Conservation (phyloP, 768 basidiomycete species). For the Holtermanniella nyarrowii region DNA sequence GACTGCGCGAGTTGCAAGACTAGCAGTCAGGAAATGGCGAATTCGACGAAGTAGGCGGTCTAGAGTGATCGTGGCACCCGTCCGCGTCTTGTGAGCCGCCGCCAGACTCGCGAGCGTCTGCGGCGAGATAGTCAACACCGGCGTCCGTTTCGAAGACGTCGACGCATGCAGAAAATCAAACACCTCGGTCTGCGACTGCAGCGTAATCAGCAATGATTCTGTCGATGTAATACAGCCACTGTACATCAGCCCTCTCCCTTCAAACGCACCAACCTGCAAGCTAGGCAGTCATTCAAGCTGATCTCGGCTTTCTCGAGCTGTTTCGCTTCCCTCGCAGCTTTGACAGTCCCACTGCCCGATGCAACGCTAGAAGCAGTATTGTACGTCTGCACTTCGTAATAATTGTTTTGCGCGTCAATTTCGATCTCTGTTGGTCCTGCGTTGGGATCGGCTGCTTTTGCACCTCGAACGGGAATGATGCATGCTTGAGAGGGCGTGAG, state of each 20-base stretch:
- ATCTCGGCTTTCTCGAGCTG: constrained; percentile 91
- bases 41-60: neutral
- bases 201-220: constrained; percentile 88
- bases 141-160: constrained; percentile 50
- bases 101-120: constrained; percentile 76
- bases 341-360: constrained; percentile 13
- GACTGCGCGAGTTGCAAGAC: constrained; percentile 41
- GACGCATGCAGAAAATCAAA: constrained; percentile 57
- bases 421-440: constrained; percentile 71
- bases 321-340: constrained; percentile 25
- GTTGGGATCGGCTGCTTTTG: constrained; percentile 27
- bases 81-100: constrained; percentile 43
- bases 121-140: constrained; percentile 79
- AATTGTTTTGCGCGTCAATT: constrained; percentile 71
- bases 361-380: constrained; percentile 15
- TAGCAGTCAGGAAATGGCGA: neutral
- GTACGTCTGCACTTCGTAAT: constrained; percentile 62
- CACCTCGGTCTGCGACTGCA: constrained; percentile 91
- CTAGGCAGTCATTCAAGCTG: constrained; percentile 91
- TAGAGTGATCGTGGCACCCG: neutral
- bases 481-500: constrained; percentile 93
- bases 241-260: neutral
- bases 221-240: constrained; percentile 98
- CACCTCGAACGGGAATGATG: constrained; percentile 79
- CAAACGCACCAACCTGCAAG: constrained; percentile 67